phyloP scores from a whole-genome alignment of 495 filamentous ascomycete species.

The Baudoinia panamericana region DNA sequence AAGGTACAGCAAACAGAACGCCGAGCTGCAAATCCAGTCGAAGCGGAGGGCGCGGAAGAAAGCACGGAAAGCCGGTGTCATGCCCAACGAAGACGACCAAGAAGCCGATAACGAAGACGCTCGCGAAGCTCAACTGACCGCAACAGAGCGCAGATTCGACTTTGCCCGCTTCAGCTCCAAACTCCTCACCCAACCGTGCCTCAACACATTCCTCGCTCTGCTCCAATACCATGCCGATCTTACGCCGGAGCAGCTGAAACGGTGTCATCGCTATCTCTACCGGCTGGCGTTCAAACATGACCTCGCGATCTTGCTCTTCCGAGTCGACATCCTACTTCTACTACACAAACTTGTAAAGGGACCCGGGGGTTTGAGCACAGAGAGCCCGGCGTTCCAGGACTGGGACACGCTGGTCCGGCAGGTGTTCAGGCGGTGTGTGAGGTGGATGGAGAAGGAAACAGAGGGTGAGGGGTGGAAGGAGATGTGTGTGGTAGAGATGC shows the following conservation, averaged over 20 bases:
- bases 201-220: conserved; percentile 80
- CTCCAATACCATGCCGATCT: conserved; percentile 71
- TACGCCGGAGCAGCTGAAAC: conserved; percentile 69
- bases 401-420: conserved; percentile 86
- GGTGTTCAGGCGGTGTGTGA: conserved; percentile 43
- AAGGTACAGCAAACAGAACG: conserved; percentile 84
- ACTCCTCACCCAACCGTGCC: conserved; percentile 69
- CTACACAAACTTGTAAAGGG: conserved; percentile 91
- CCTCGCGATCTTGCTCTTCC: conserved; percentile 73
- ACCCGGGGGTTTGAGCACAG: conserved; percentile 57
- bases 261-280: conserved; percentile 90
- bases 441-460: conserved; percentile 56
- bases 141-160: conserved; percentile 82
- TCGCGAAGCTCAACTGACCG: conserved; percentile 46
- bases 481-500: conserved; percentile 61
- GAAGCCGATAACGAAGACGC: conserved; percentile 29
- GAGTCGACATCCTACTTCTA: conserved; percentile 77
- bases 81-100: conserved; percentile 28
- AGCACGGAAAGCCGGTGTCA: conserved; percentile 32
- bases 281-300: conserved; percentile 90
- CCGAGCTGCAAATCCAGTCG: conserved; percentile 81
- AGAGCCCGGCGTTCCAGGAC: conserved; percentile 52
- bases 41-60: conserved; percentile 53
- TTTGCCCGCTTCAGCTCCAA: conserved; percentile 70
- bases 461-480: conserved; percentile 39